These are phyloP conservation scores for Xerocomus brunneocitrinus DNA, from an alignment of 768 basidiomycete genomes.

Conservation along the genomic window DNA sequence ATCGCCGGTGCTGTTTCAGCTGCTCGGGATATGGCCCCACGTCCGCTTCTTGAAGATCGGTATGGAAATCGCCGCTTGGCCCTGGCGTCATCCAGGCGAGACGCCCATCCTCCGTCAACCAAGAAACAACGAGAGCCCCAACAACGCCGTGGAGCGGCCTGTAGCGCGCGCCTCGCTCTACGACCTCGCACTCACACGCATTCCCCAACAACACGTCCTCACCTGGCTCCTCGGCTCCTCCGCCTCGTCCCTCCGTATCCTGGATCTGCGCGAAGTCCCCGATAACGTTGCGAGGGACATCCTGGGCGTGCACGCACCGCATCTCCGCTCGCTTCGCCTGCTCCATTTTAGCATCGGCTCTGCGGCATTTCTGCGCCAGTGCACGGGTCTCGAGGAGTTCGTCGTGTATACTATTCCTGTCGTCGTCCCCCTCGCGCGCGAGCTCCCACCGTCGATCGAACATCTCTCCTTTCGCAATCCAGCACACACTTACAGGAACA, in stretches of 20 bases:
- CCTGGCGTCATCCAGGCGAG: constrained; percentile 24
- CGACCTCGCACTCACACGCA: constrained; percentile 38
- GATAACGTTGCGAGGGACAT: constrained; percentile 20
- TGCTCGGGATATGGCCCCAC: constrained; percentile 36
- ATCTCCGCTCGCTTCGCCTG: constrained; percentile 42
- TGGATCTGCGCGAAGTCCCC: constrained; percentile 38
- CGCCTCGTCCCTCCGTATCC: constrained; percentile 32
- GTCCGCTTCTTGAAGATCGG: constrained; percentile 38
- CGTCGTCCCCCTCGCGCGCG: constrained; percentile 27
- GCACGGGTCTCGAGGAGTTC: constrained; percentile 39
- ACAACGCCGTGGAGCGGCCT: neutral
- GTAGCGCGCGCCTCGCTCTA: constrained; percentile 29
- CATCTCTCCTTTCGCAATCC: constrained; percentile 38
- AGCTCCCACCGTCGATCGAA: constrained; percentile 36
- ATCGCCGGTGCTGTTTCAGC: constrained; percentile 41
- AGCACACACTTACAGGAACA: constrained; percentile 14
- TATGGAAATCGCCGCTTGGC: constrained; percentile 34
- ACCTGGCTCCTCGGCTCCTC: constrained; percentile 39
- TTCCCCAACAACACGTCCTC: constrained; percentile 28
- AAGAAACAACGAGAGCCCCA: neutral
- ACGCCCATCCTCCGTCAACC: constrained; percentile 7
- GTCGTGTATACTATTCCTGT: constrained; percentile 33
- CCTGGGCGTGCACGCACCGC: constrained; percentile 28
- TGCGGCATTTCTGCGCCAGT: constrained; percentile 32
- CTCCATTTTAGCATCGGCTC: constrained; percentile 32